phyloP scores from a whole-genome alignment of 345 rosid genomes.

The Toxicodendron radicans region DNA sequence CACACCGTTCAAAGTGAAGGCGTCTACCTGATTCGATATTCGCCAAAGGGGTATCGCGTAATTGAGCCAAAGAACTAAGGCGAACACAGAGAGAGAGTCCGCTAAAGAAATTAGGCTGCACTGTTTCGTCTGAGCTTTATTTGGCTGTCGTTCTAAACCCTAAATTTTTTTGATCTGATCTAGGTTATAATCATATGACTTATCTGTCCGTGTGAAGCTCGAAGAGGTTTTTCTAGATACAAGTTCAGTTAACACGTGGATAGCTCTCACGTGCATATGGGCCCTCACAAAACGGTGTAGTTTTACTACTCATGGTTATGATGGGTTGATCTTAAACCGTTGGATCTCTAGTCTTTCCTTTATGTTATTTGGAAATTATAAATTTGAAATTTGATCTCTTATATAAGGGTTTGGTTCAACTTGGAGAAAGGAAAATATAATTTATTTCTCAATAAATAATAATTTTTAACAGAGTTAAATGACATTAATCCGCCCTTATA shows the following conservation, averaged over 20 bases:
- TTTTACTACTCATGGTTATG: background rate
- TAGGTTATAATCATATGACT: background rate
- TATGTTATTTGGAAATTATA: no score
- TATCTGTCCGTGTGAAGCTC: background rate
- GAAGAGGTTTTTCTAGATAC: background rate
- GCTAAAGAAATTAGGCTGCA: background rate
- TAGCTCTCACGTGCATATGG: background rate
- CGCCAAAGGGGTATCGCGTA: background rate
- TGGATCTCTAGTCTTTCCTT: background rate
- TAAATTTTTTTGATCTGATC: conserved; percentile 5
- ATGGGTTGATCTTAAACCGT: background rate
- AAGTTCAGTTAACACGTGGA: background rate
- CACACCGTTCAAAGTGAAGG: background rate
- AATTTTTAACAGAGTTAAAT: no score
- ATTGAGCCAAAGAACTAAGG: conserved; percentile 9
- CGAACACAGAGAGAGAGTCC: background rate
- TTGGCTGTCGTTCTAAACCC: conserved; percentile 17
- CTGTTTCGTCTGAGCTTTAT: conserved; percentile 1
- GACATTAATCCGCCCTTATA: no score
- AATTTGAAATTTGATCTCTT: no score
- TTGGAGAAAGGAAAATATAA: background rate
- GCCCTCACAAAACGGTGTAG: background rate
- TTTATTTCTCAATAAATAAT: no score
- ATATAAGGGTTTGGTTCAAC: no score
- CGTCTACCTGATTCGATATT: conserved; percentile 5